Base-by-base conservation (phyloP, 257 asterid genomes). In the Solanum okadae region DNA sequence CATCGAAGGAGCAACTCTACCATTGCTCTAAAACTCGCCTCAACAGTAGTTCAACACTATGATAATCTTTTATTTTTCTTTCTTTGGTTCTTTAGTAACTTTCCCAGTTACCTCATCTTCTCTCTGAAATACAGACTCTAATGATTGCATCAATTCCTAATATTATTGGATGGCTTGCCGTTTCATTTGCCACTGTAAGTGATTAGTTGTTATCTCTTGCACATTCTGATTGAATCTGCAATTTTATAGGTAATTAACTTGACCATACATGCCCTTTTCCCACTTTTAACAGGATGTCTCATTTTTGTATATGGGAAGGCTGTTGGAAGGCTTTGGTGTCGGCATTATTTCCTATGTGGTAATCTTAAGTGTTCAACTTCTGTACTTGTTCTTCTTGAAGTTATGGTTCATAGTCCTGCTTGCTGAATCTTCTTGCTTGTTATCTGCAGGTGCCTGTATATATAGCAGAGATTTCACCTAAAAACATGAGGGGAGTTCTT, bases 261-360 rank as follows among this genome's bases (percentile, higher is more conserved):
- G 83, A 72, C 29, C n/a, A n/a, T 61, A 56, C 52, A 29, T 87
- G 49, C 87, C 16, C 23, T 33, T 42, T 13, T 52, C n/a, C 67
- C 46, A 44, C 38, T 81, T 56, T 83, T 3, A 78, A 11, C 77
- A 96, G 99, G 98, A 95, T 78, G 91, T 97, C 2, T 94, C 99
- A 18, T 95, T 96, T 94, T 91, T 96, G 83, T 95, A 92, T 89
- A 94, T 95, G 98, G 99, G 99, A 91, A 94, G 99, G 89, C 89
- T 96, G 94, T 87, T 96, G 90, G 96, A 88, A 92, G 99, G 99
- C 33, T 94, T 95, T 87, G 99, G 99, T 6, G 98, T 96, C 23
- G 98, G 99, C 89, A 93, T 96, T 86, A 96, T 96, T 59, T 96
- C 99, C 81, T 96, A 94, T 89, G 93, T 98, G 95, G 99, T 96